Percentiles rank a stretch among this genome's conserved stretches.
Conservation (phyloP, 768 basidiomycete genomes). For the Clathrus columnatus region DNA sequence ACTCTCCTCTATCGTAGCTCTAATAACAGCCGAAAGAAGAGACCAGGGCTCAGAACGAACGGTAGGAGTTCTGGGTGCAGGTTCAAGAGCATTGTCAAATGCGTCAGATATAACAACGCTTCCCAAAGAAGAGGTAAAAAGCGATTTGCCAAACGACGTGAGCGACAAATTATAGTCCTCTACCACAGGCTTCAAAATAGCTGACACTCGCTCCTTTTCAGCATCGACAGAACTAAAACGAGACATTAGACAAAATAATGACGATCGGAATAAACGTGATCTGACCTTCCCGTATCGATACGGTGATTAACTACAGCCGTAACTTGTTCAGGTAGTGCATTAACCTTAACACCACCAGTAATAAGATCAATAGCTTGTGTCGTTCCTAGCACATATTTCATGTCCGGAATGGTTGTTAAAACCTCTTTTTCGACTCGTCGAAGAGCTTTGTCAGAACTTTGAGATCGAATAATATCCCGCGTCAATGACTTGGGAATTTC, state of each 20-base stretch:
- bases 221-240: constrained; percentile 31
- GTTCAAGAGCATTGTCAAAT: constrained; percentile 45
- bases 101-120: constrained; percentile 42
- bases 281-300: constrained; percentile 51
- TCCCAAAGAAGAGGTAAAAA: constrained; percentile 25
- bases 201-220: constrained; percentile 35
- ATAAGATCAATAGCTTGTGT: constrained; percentile 73
- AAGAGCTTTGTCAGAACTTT: constrained; percentile 42
- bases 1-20: constrained; percentile 27
- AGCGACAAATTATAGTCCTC: constrained; percentile 48
- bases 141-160: constrained; percentile 41
- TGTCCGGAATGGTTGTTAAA: constrained; percentile 26
- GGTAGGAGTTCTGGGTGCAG: constrained; percentile 55
- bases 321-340: constrained; percentile 71
- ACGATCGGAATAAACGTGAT: background rate
- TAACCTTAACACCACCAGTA: constrained; percentile 52
- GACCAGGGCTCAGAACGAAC: constrained; percentile 34
- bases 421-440: constrained; percentile 38
- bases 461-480: constrained; percentile 38
- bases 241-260: background rate
- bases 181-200: constrained; percentile 37
- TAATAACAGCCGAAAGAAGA: constrained; percentile 56
- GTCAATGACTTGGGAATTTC: constrained; percentile 41
- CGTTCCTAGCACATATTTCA: constrained; percentile 48
- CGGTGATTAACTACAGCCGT: constrained; percentile 68